phyloP scores from a whole-genome alignment of 192 early-diverging fungal species.

The Rhizoclosmatium globosum region DNA sequence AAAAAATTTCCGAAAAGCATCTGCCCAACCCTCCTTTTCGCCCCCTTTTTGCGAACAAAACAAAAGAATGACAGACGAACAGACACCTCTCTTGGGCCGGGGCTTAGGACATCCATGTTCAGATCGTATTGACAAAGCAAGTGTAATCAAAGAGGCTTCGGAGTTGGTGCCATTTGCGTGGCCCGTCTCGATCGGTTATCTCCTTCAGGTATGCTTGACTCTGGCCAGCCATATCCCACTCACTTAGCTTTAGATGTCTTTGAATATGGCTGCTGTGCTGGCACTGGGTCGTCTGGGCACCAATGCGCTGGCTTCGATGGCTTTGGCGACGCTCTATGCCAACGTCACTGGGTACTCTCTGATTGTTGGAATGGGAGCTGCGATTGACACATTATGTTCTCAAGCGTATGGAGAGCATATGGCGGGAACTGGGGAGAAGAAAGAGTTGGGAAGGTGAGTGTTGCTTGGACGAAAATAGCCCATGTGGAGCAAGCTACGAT shows the following conservation, averaged over 20 bases:
- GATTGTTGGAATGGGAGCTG: constrained; percentile 57
- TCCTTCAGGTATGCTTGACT: constrained; percentile 33
- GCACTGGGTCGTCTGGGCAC: constrained; percentile 24
- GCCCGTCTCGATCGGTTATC: constrained; percentile 56
- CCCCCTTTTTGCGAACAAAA: neutral
- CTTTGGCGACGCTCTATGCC: constrained; percentile 27
- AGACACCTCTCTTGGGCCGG: neutral
- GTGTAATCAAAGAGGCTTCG: constrained; percentile 29
- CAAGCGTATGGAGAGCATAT: constrained; percentile 49
- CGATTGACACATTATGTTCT: constrained; percentile 63
- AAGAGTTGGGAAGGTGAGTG: constrained; percentile 48
- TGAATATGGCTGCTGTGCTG: neutral
- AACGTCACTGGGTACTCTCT: constrained; percentile 51
- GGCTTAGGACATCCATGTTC: neutral
- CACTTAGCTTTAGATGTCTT: neutral
- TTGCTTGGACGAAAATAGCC: neutral
- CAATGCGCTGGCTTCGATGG: constrained; percentile 30
- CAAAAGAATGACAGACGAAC: constrained; percentile 12
- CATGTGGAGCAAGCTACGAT: neutral
- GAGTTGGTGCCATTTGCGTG: constrained; percentile 48
- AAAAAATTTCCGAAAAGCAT: too few species aligned
- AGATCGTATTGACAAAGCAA: neutral
- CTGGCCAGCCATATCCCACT: neutral
- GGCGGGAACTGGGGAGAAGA: constrained; percentile 41
- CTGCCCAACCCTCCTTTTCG: neutral